Conservation (phyloP, 768 basidiomycete species). For the Fomitopsis serialis region DNA sequence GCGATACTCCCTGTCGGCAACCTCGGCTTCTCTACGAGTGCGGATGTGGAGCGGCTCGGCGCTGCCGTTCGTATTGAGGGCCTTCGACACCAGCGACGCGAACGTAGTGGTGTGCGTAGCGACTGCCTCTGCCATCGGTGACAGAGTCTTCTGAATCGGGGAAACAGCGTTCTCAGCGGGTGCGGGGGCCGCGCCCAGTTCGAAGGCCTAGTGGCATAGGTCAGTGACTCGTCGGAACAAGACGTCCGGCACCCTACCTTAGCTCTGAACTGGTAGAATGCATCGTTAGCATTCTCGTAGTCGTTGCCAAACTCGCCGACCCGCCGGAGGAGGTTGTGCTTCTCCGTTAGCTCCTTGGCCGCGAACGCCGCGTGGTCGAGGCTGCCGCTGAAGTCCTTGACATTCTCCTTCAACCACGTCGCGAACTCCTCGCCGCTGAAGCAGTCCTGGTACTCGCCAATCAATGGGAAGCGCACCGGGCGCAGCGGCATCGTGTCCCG, state of each 20-base stretch:
- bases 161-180: slow-evolving; percentile 18
- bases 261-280: slow-evolving; percentile 79
- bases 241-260: slow-evolving; percentile 43
- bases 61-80: slow-evolving; percentile 41
- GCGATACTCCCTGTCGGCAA: slow-evolving; percentile 77
- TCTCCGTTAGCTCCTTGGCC: slow-evolving; percentile 49
- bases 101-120: slow-evolving; percentile 66
- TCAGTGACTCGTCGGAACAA: background rate
- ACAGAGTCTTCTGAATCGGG: slow-evolving; percentile 27
- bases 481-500: slow-evolving; percentile 66
- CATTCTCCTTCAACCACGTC: slow-evolving; percentile 73
- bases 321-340: slow-evolving; percentile 56
- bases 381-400: slow-evolving; percentile 72
- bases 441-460: slow-evolving; percentile 82
- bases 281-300: slow-evolving; percentile 73
- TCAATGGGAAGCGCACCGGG: slow-evolving; percentile 66
- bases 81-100: slow-evolving; percentile 69
- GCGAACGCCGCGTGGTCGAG: slow-evolving; percentile 75
- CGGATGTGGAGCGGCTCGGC: slow-evolving; percentile 65
- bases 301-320: slow-evolving; percentile 81
- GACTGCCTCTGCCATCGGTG: slow-evolving; percentile 47
- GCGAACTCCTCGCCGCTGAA: slow-evolving; percentile 90
- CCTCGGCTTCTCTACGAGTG: slow-evolving; percentile 72
- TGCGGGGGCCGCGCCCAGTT: slow-evolving; percentile 32
- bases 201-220: slow-evolving; percentile 46